Base-by-base conservation (phyloP, 371 early-diverging fungal species). In the Mucor lusitanicus region DNA sequence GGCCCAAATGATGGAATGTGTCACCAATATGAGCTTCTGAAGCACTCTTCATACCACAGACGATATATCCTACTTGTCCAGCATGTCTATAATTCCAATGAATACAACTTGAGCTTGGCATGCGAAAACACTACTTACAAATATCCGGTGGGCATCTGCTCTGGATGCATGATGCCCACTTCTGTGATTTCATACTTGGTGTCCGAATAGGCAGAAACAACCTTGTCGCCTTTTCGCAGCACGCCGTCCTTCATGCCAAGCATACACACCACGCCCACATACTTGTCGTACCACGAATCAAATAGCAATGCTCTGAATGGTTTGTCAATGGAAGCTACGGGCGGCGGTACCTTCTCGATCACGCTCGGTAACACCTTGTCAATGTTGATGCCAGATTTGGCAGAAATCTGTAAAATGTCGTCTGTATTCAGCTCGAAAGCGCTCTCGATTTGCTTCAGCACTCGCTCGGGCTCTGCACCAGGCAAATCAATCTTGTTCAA, bases 21-120 rank as follows among this genome's bases (percentile, higher is more conserved):
- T 99, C 99, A 33, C 99, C 99, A n/a, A 99, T 91, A 70, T 90
- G 87, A 4, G 98, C 96, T 73, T 99, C 99, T 35, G 91, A 85
- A 1, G 95, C 88, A 2, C 90, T 87, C 72, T 97, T 97, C 95
- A 99, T 97, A 63, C 92, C 92, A 75, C 95, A 88, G 13, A 92
- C 82, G 37, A 96, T 82, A 74, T 96, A 99, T 3, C 99, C 99
- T 27, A 99, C 99, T 76, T 99, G 99, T 0, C 99, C 99, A 21
- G 95, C 94, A 58, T 90, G 86, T 37, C 89, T 90, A 62, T 61
- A 39, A 46, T 54, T 17, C 9, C 13, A 25, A 21, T 23, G 3
- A 50, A 27, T 5, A 25, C n/a, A 19, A 6, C 1, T 44, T 44
- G 13, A 44, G 21, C 6, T 5, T 12, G 6, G 6, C 46, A 44